These are phyloP conservation scores for Rubia occidens DNA, from an alignment of 305 asterid species.

Conservation along the genomic window DNA sequence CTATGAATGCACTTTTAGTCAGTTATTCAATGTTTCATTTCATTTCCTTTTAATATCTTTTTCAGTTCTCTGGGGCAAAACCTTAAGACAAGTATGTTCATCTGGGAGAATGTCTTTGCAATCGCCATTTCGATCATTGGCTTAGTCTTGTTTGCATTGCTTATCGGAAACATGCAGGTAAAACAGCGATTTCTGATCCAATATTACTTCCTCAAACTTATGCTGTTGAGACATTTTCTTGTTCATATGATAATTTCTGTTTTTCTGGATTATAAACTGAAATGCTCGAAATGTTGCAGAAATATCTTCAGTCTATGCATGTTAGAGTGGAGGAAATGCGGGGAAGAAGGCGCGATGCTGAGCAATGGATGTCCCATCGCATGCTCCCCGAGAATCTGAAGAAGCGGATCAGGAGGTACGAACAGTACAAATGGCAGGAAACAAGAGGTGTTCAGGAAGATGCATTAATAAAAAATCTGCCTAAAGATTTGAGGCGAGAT, in stretches of 20 bases:
- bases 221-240: not conserved
- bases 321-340: slow-evolving; percentile 51
- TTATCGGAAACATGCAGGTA: slow-evolving; percentile 73
- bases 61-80: slow-evolving; percentile 68
- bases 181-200: not conserved
- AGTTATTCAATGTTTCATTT: not conserved
- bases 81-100: slow-evolving; percentile 45
- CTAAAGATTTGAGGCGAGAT: slow-evolving; percentile 60
- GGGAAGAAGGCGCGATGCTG: slow-evolving; percentile 34
- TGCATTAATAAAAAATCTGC: slow-evolving; percentile 46
- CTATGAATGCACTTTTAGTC: not conserved
- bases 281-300: slow-evolving; percentile 28
- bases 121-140: slow-evolving; percentile 40
- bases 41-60: not conserved
- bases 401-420: slow-evolving; percentile 47
- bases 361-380: slow-evolving; percentile 55
- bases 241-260: not conserved
- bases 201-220: not conserved
- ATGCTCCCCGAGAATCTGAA: slow-evolving; percentile 43
- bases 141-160: slow-evolving; percentile 46
- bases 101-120: slow-evolving; percentile 43
- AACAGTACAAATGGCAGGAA: slow-evolving; percentile 61
- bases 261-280: slow-evolving; percentile 3
- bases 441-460: slow-evolving; percentile 66
- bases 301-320: slow-evolving; percentile 44